Base-by-base conservation (phyloP, 2,329 filamentous ascomycete species). In the Colletotrichum cereale region DNA sequence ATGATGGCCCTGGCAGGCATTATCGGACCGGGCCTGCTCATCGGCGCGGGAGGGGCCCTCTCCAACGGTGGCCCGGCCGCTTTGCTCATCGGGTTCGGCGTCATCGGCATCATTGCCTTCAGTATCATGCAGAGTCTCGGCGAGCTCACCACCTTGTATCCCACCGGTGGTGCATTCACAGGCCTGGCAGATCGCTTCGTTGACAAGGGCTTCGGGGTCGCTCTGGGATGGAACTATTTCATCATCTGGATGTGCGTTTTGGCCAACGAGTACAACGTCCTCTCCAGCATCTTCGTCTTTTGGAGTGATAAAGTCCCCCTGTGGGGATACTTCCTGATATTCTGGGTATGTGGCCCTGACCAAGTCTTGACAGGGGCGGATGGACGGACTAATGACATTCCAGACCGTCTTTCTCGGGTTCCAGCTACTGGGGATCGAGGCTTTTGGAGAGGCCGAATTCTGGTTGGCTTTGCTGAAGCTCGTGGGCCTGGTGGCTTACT, bases 371-470 rank as follows among this genome's bases (percentile, higher is more conserved):
- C 10, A 7, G 8, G 18, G 26, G 16, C 21, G 10, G 14, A 4
- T 21, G 14, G 2, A 16, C 31, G 14, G 2, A 16, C 31, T 3
- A 29, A 55, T 38, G 2, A 26, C 34, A 12, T 12, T 7, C 8
- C 38, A 84, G 84, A 80, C 79, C n/a, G 81, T 89, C 0, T 93
- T 95, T 73, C 84, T 91, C 0, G 85, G 82, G 0, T 89, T 94
- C 70, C 93, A 94, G 76, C 85, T 94, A 42, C 83, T 94, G 1
- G 92, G 92, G 1, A 90, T 95, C 1, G 89, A 91, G 75, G 89
- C 91, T 4, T 95, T 94, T 78, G 93, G 93, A 18, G 93, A 95
- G 78, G 89, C 92, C 12, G 93, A 96, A 77, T 94, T 95, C 77
- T 95, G 92, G 91, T 87, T 95, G 67, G 91, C 92, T 0, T 85